Base-by-base conservation (phyloP, 2,329 filamentous ascomycete genomes). In the Diaporthe longicolla region DNA sequence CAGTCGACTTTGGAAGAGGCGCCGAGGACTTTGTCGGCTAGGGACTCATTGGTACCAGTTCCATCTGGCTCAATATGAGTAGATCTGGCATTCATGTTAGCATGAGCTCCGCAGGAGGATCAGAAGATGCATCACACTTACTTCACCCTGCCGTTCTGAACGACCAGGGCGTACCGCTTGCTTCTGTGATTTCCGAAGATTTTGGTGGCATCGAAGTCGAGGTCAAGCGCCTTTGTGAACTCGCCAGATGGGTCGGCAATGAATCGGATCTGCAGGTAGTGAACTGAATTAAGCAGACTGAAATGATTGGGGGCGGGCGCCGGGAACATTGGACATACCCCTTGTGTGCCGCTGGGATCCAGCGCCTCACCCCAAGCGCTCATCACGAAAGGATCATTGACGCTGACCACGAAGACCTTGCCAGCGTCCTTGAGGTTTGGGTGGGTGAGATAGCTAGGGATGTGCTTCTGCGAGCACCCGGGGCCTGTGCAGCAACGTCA, bases 351-450 rank as follows among this genome's bases (percentile, higher is more conserved):
- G 8, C 88, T 86, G 15, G 95, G 93, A 83, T 98, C 95, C 57
- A 98, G 88, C 76, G 90, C 87, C 76, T 93, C 90, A 61, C 86
- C 92, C 95, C 95, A 98, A 7, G 95, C 95, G 84, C 97, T 97
- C 90, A 95, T 98, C 17, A 65, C 95, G 82, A 98, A 98, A 26
- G 95, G 91, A 82, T 98, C 96, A 82, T 98, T 98, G 81, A 98
- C 95, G 21, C 94, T 92, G 73, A 98, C 91, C 54, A 98, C 94
- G 80, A 97, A 97, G 59, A 98, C 94, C 80, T 93, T 88, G 65
- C 95, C 95, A 40, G 94, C 94, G 75, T 92, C 88, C 85, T 94
- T 94, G 78, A 97, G 88, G 82, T 92, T 91, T 72, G 92, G 89
- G 81, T 94, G 93, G 81, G 91, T 92, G 83, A 98, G 93, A 85